Evolutionary conservation across 805 yeast species (phyloP).

Genomic region (Teunomyces pallodes): DNA sequence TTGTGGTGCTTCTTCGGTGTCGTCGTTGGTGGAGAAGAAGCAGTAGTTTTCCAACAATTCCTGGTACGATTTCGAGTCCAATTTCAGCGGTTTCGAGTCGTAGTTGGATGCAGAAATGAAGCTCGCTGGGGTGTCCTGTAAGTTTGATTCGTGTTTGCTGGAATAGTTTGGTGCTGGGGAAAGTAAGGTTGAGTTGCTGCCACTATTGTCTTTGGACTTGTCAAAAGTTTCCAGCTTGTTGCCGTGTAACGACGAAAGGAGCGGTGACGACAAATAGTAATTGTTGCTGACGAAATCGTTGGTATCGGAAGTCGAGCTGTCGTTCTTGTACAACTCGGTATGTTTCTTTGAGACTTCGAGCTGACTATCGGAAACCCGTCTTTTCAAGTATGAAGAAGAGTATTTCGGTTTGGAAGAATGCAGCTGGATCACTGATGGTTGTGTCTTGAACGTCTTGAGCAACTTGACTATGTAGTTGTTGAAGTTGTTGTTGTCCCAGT

Average conservation of each 20-base stretch:
- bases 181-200: not conserved
- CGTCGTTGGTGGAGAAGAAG: constrained; percentile 38
- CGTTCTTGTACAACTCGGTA: constrained; percentile 6
- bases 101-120: not conserved
- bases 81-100: not conserved
- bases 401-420: constrained; percentile 35
- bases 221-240: not conserved
- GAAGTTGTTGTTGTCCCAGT: constrained; percentile 74
- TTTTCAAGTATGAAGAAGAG: constrained; percentile 35
- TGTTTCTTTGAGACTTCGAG: constrained; percentile 7
- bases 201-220: not conserved
- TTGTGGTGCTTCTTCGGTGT: not conserved
- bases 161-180: not conserved
- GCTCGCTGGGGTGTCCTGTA: not conserved
- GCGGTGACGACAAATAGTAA: constrained; percentile 36
- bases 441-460: constrained; percentile 19
- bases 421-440: constrained; percentile 9
- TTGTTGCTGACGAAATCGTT: constrained; percentile 34
- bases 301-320: constrained; percentile 12
- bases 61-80: constrained; percentile 53
- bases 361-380: constrained; percentile 30
- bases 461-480: constrained; percentile 58
- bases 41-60: constrained; percentile 60
- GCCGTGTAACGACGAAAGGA: constrained; percentile 21
- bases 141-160: not conserved